Evolutionary conservation across 345 rosid species (phyloP), one percentile per base, ranked within the genome.

Genomic region (Hirschfeldia incana): DNA sequence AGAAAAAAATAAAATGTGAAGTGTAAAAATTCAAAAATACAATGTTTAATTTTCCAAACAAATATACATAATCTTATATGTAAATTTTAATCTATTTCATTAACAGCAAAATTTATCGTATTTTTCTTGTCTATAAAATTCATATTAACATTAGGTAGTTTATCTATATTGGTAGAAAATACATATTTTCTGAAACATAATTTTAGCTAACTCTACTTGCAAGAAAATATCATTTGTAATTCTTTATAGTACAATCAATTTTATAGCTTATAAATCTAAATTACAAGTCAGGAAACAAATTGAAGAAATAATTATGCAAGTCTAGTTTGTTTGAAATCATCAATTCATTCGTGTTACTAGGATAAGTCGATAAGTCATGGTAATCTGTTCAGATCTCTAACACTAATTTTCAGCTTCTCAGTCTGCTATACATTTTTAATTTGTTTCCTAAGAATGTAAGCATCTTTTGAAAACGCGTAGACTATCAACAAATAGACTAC

Each of bases 401-500:
- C 39, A 61, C 13, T 62, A 62, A 5, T 6, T 13, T 32, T 30
- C 39, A 62, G 67, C 39, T 13, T 62, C 5, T 62, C 10, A 30
- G 26, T 1, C 67, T 62, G 33, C 64, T 62, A 30, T 30, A 6
- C 6, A 30, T 13, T 62, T 13, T 62, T 5, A 13, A 27, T 11
- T 51, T 59, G 15, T 62, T 30, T 15, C 36, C 64, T 13, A 70
- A 57, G 28, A 70, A 63, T 32, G 15, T 62, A 21, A 49, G 55
- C 17, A 64, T 73, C 3, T 79, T 13, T 36, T 13, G 58, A 65
- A 59, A 76, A 76, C 83, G 83, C 80, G 80, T 76, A 66, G 76
- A 71, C 83, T 46, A 66, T 59, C 32, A 59, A 53, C 58, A 75
- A 75, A 80, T 75, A 51, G 53, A 49, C 55, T 49, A 46, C 13